Evolutionary conservation across 75 land plant species (phyloP).

Genomic region (Selaginella moellendorffii): DNA sequence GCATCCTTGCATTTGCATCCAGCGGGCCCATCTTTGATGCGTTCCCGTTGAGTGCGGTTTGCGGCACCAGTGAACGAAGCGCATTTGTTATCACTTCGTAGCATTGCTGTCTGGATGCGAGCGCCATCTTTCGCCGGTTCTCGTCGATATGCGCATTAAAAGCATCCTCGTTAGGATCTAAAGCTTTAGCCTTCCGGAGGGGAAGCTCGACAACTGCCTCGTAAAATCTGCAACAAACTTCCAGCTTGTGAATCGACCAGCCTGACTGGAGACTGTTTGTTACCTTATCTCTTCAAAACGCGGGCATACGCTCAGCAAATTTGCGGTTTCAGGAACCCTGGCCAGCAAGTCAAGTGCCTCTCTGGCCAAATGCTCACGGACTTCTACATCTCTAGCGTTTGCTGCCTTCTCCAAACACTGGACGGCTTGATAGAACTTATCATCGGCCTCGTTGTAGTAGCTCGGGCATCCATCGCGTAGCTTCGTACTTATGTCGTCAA

Average conservation of each 20-base stretch:
- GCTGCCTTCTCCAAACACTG: conserved; percentile 6
- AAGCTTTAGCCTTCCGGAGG: not conserved
- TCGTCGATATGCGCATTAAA: conserved; percentile 7
- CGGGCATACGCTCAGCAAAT: conserved; percentile 5
- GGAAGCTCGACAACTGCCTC: conserved; percentile 3
- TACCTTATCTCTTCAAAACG: conserved; percentile 19
- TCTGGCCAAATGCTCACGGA: not conserved
- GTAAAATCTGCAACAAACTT: too few relatives aligned
- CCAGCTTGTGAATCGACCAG: too few relatives aligned
- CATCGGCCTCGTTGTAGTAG: conserved; percentile 1
- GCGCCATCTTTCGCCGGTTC: not conserved
- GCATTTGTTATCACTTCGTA: not conserved
- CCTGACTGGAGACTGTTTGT: too few relatives aligned
- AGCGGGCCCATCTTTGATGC: not conserved
- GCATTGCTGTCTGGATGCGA: not conserved
- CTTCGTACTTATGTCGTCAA: conserved; percentile 3
- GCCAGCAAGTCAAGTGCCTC: conserved; percentile 14
- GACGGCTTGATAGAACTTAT: conserved; percentile 7
- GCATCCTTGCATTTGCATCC: not conserved
- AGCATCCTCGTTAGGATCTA: conserved; percentile 4
- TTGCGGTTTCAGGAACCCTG: conserved; percentile 4
- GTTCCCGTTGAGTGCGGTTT: not conserved
- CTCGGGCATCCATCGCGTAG: conserved; percentile 8
- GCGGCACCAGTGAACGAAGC: not conserved
- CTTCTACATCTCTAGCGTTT: not conserved